Evolutionary conservation across 345 rosid genomes (phyloP).

Genomic region (Dimocarpus longan): DNA sequence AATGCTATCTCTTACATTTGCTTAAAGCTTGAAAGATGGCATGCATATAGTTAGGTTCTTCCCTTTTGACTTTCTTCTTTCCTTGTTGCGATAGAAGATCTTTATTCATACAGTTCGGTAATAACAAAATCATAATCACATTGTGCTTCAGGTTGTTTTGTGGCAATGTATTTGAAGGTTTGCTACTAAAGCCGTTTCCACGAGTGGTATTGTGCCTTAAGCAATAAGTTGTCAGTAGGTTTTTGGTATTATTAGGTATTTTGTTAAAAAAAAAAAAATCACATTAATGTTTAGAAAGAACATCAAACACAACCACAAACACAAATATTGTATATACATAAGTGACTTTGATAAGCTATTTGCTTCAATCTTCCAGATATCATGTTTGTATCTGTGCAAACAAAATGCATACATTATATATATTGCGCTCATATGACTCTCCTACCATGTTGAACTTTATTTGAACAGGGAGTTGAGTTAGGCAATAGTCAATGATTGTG

Average conservation of each 20-base stretch:
- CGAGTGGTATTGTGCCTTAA: not conserved
- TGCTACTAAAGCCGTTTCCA: not conserved
- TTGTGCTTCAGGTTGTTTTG: not conserved
- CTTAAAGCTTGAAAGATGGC: not conserved
- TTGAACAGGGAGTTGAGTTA: constrained; percentile 36
- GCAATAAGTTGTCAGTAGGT: not conserved
- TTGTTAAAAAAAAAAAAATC: not conserved
- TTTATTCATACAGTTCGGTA: not conserved
- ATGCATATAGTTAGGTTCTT: not conserved
- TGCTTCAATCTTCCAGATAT: not conserved
- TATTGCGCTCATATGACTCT: constrained; percentile 12
- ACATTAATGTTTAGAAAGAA: not conserved
- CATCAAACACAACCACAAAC: not conserved
- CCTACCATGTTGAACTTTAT: constrained; percentile 18
- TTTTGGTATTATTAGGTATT: not conserved
- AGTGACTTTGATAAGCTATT: not conserved
- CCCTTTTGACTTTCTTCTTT: not conserved
- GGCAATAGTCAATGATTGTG: constrained; percentile 18
- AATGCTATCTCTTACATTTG: not conserved
- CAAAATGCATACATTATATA: not conserved
- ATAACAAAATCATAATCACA: not conserved
- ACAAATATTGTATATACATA: not conserved
- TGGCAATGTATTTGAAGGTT: not conserved
- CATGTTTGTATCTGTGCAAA: not conserved
- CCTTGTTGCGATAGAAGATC: not conserved